Evolutionary conservation across 306 rosid species (phyloP), one percentile per base, ranked within the genome.

Genomic region (Gastrolobium villosum): DNA sequence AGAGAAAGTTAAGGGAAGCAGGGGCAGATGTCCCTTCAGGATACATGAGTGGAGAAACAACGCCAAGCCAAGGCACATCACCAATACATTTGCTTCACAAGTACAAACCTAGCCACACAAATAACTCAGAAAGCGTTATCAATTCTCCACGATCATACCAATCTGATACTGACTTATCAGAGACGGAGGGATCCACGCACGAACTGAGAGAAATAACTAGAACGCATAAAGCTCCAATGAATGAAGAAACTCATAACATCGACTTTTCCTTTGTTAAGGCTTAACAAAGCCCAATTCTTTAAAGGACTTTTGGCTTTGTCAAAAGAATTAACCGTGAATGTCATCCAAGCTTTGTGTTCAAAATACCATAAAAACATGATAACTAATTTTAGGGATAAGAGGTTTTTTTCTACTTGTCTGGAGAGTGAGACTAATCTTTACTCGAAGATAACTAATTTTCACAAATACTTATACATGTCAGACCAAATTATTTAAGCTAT

Each of bases 51-150:
- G 91, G 87, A 2, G 91, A 91, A 45, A 87, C 81, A 72, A 87
- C 90, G 7, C 91, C 93, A 44, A 89, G 93, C 66, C 89, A 43
- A 43, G 90, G 91, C 2, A 49, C 93, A 39, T 89, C 93, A 3
- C 93, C 90, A 0, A 0, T 87, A 44, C 90, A 87, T 55, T 77
- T 87, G 82, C 96, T 87, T 2, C 93, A 87, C 63, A 85, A 72
- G 43, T 79, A 69, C 74, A 79, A 76, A 8, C 84, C 93, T 10
- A 70, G 64, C 43, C 87, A 81, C 48, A 56, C 41, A n/a, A n/a
- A n/a, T 1, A 88, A 88, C 26, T 40, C 75, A 0, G 93, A 88
- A 39, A 79, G 71, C 15, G 88, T 74, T 46, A 74, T 26, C 32
- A 68, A 68, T 50, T 90, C 89, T 61, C 92, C 95, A 10, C 50